Evolutionary conservation across 495 filamentous ascomycete species (phyloP).

Genomic region (Tuber microsphaerosporum): DNA sequence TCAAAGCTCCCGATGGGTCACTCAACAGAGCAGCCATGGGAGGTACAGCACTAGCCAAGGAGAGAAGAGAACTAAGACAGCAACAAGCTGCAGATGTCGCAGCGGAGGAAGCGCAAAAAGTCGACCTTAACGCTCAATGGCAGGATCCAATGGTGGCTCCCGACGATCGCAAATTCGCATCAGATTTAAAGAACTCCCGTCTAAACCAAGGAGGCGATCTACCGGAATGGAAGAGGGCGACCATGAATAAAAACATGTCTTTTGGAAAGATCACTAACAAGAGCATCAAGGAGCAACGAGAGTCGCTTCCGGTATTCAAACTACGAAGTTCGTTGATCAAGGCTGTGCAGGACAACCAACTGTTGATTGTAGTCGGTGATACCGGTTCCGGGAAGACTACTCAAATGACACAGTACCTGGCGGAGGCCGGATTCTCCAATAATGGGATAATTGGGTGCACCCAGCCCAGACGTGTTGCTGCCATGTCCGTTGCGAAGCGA

Average conservation of each 20-base stretch:
- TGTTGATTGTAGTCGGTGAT: slow-evolving; percentile 93
- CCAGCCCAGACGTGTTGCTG: slow-evolving; percentile 87
- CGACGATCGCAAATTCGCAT: slow-evolving; percentile 76
- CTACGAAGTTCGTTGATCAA: slow-evolving; percentile 83
- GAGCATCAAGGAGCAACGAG: slow-evolving; percentile 91
- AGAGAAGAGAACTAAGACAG: slow-evolving; percentile 78
- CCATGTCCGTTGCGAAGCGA: slow-evolving; percentile 97
- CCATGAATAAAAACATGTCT: slow-evolving; percentile 71
- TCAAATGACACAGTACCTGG: slow-evolving; percentile 88
- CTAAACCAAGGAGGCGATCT: slow-evolving; percentile 55
- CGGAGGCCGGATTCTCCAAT: slow-evolving; percentile 87
- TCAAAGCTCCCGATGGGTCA: slow-evolving; percentile 94
- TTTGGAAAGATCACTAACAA: slow-evolving; percentile 81
- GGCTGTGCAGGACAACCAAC: slow-evolving; percentile 78
- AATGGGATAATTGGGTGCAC: slow-evolving; percentile 89
- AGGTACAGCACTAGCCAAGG: slow-evolving; percentile 81
- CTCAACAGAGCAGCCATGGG: slow-evolving; percentile 93
- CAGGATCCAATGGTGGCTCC: slow-evolving; percentile 89
- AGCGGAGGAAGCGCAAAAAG: slow-evolving; percentile 65
- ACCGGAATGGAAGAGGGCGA: slow-evolving; percentile 87
- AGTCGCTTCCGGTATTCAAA: slow-evolving; percentile 82
- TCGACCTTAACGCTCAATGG: slow-evolving; percentile 88
- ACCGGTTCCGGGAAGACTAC: slow-evolving; percentile 96
- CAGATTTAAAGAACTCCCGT: slow-evolving; percentile 57
- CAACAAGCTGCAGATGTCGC: slow-evolving; percentile 80